A percentile compares a stretch with the other conserved stretches of the same genome.
These are phyloP conservation scores for Zoysia pacifica DNA, from an alignment of 176 grass and related monocot species.

Conservation along the genomic window DNA sequence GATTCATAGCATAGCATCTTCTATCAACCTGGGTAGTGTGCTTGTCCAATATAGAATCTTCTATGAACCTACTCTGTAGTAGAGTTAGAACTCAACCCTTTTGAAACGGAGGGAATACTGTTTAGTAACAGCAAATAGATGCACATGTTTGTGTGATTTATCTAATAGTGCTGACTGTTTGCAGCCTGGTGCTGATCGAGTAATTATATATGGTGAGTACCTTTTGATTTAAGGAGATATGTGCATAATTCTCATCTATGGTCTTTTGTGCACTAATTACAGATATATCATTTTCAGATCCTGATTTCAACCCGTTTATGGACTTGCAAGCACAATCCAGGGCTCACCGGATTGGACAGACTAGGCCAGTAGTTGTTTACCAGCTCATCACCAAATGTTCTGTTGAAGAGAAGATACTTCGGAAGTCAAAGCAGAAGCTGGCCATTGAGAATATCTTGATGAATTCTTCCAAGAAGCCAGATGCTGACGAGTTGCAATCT, in stretches of 20 bases:
- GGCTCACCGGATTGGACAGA: constrained; percentile 71
- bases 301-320: constrained; percentile 81
- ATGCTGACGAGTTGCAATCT: constrained; percentile 55
- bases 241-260: not conserved
- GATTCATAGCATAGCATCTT: no score
- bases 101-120: no score
- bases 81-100: no score
- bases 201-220: constrained; percentile 69
- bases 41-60: no score
- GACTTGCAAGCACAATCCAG: constrained; percentile 74
- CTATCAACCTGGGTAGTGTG: no score
- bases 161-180: constrained; percentile 27
- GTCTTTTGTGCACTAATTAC: constrained; percentile 2
- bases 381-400: constrained; percentile 72
- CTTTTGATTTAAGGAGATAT: constrained; percentile 16
- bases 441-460: constrained; percentile 71
- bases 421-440: constrained; percentile 69
- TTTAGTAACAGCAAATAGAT: not conserved
- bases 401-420: constrained; percentile 73
- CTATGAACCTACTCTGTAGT: no score
- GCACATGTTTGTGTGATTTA: not conserved
- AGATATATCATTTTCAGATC: constrained; percentile 44
- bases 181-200: constrained; percentile 70
- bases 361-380: constrained; percentile 68
- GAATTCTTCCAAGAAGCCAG: constrained; percentile 64